Conservation (phyloP, 805 yeast genomes). For the Saccharomycopsis vini region DNA sequence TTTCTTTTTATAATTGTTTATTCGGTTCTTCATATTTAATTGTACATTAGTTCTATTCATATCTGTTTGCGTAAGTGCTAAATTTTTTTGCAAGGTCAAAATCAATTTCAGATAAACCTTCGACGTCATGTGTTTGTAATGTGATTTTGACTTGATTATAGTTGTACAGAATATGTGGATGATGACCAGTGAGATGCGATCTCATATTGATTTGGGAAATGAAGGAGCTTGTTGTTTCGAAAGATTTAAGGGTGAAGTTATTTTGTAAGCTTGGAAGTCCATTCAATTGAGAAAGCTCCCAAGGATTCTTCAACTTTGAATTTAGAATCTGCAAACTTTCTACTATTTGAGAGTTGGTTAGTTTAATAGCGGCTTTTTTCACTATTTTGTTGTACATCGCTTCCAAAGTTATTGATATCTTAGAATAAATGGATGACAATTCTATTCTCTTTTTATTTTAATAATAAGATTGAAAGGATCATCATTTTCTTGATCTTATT, state of each 20-base stretch:
- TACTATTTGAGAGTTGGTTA: too few species aligned
- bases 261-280: background rate
- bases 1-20: background rate
- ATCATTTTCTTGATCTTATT: too few species aligned
- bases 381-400: background rate
- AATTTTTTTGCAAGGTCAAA: conserved; percentile 45
- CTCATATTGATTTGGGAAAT: conserved; percentile 48
- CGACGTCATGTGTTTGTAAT: conserved; percentile 58
- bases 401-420: too few species aligned
- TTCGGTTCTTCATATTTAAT: background rate
- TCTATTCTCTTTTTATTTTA: too few species aligned
- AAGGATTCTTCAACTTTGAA: too few species aligned
- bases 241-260: conserved; percentile 35
- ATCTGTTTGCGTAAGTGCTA: conserved; percentile 27
- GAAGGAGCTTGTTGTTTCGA: conserved; percentile 60
- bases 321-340: too few species aligned
- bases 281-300: background rate
- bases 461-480: too few species aligned
- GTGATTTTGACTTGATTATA: conserved; percentile 49
- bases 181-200: conserved; percentile 55
- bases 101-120: conserved; percentile 47
- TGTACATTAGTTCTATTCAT: background rate
- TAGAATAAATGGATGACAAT: too few species aligned
- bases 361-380: background rate
- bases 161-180: conserved; percentile 57